phyloP scores from a whole-genome alignment of 345 rosid species.

The Gossypium raimondii region DNA sequence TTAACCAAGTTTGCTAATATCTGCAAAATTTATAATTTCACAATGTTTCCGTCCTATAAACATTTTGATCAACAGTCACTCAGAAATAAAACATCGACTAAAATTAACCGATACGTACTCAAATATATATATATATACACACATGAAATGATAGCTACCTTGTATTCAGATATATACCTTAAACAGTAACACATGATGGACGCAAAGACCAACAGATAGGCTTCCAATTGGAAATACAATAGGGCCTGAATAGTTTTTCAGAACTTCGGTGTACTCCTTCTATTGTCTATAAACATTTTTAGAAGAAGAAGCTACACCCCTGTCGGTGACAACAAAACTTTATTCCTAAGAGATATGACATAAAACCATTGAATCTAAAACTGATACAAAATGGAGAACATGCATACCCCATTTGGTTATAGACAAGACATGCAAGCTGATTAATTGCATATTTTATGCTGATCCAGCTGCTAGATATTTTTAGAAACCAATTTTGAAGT shows the following conservation, averaged over 20 bases:
- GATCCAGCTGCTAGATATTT: constrained; percentile 23
- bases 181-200: constrained; percentile 45
- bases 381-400: constrained; percentile 9
- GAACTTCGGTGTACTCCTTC: constrained; percentile 34
- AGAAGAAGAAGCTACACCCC: constrained; percentile 33
- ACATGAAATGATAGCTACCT: not conserved
- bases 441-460: constrained; percentile 34
- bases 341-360: constrained; percentile 12
- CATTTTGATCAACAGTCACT: not conserved
- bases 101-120: not conserved
- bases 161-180: constrained; percentile 27
- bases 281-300: constrained; percentile 33
- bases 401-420: constrained; percentile 38
- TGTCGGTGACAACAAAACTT: constrained; percentile 14
- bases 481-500: constrained; percentile 30
- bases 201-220: constrained; percentile 41
- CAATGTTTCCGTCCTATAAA: not conserved
- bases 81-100: not conserved
- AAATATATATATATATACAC: not conserved
- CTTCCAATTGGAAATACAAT: constrained; percentile 48
- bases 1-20: constrained; percentile 43
- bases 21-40: constrained; percentile 22
- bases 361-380: not conserved
- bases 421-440: constrained; percentile 45
- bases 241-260: constrained; percentile 37